phyloP scores from a whole-genome alignment of 2,329 filamentous ascomycete genomes.

The Penicillium nordicum region DNA sequence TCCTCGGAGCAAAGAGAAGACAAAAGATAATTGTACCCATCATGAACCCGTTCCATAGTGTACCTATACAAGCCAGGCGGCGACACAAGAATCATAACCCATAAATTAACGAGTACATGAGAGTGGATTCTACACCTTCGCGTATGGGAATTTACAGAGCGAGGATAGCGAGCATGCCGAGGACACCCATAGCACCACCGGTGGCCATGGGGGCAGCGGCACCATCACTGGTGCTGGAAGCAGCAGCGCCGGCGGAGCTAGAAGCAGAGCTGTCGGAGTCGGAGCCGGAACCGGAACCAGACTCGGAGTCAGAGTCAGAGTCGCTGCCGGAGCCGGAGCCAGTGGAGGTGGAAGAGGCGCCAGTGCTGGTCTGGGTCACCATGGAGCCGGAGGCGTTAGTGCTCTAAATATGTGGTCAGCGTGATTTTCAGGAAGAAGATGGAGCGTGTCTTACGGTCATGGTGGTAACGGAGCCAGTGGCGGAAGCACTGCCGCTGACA shows the following conservation, averaged over 20 bases:
- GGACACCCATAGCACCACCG: constrained; percentile 35
- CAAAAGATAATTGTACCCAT: constrained; percentile 2
- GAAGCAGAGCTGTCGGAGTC: constrained; percentile 13
- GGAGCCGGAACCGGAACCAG: constrained; percentile 9
- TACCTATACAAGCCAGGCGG: constrained; percentile 18
- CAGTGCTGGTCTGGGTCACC: constrained; percentile 3
- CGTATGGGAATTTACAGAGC: constrained; percentile 32
- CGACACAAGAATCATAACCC: constrained; percentile 15
- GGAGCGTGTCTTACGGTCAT: not conserved
- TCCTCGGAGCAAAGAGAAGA: constrained; percentile 2
- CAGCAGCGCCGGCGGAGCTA: constrained; percentile 9
- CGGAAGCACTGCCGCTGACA: constrained; percentile 8
- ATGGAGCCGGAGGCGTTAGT: not conserved
- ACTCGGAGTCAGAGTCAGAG: constrained; percentile 12
- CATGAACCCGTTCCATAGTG: constrained; percentile 14
- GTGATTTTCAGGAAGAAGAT: not conserved
- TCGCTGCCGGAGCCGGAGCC: constrained; percentile 9
- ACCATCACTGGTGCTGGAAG: constrained; percentile 10
- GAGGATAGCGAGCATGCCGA: constrained; percentile 44
- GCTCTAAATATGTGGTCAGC: not conserved
- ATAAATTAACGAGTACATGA: constrained; percentile 4
- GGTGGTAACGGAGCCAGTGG: constrained; percentile 7
- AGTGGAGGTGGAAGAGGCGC: not conserved
- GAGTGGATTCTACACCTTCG: not conserved
- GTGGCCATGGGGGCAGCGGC: constrained; percentile 33